A percentile compares a stretch with the other conserved stretches of the same genome.
Conservation (phyloP, 1,139 yeast genomes). For the Yamadazyma diospyri region DNA sequence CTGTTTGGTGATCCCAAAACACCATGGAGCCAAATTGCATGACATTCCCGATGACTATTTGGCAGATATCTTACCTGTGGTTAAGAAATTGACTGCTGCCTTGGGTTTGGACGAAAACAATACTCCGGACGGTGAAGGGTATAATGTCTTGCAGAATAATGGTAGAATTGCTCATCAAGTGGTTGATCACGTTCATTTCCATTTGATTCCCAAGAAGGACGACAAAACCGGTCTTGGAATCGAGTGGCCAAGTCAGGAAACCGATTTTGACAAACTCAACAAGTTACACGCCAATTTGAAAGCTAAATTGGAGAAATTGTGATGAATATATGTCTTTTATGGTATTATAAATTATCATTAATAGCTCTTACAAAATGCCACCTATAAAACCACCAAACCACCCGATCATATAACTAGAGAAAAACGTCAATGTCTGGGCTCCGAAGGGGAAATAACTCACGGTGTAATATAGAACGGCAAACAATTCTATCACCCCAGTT, state of each 20-base stretch:
- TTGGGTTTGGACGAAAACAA: constrained; percentile 56
- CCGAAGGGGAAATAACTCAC: constrained; percentile 96
- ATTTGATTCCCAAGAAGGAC: constrained; percentile 84
- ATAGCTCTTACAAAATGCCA: constrained; percentile 26
- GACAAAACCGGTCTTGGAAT: constrained; percentile 60
- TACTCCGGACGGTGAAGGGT: constrained; percentile 73
- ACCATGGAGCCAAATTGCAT: constrained; percentile 89
- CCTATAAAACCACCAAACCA: constrained; percentile 65
- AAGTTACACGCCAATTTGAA: constrained; percentile 60
- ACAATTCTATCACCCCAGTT: constrained; percentile 70
- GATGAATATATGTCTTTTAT: neutral
- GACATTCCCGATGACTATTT: constrained; percentile 87
- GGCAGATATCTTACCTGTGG: constrained; percentile 79
- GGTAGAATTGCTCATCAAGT: constrained; percentile 92
- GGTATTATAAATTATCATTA: neutral
- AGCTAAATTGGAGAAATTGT: constrained; percentile 44
- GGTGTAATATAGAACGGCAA: constrained; percentile 86
- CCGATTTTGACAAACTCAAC: constrained; percentile 68
- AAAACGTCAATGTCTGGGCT: constrained; percentile 79
- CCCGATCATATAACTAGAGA: constrained; percentile 74
- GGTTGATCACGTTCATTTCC: constrained; percentile 96
- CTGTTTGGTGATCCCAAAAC: constrained; percentile 82
- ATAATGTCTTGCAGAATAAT: constrained; percentile 87
- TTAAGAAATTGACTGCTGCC: constrained; percentile 77
- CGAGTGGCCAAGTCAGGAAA: constrained; percentile 87